Conservation (phyloP, 2,329 filamentous ascomycete genomes). For the Coniochaeta sp. region DNA sequence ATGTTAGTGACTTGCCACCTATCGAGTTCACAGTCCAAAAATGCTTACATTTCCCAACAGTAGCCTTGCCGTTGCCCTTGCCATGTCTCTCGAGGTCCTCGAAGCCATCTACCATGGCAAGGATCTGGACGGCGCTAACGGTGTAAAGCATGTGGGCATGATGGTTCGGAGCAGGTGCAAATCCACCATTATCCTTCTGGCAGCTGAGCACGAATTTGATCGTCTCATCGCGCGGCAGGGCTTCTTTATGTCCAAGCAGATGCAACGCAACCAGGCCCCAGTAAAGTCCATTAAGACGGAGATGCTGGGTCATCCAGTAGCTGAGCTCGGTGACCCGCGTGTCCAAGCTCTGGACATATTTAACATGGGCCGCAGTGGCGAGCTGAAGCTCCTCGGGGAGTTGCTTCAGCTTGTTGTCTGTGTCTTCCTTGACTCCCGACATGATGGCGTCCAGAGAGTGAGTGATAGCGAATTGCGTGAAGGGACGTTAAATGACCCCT, state of each 20-base stretch:
- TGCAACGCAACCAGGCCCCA: conserved; percentile 90
- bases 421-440: conserved; percentile 13
- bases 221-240: conserved; percentile 70
- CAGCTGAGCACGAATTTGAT: conserved; percentile 96
- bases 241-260: conserved; percentile 73
- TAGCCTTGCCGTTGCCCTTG: conserved; percentile 60
- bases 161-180: conserved; percentile 88
- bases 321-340: conserved; percentile 89
- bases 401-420: conserved; percentile 16
- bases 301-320: conserved; percentile 96
- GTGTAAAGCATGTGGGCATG: conserved; percentile 96
- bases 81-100: conserved; percentile 70
- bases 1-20: not conserved
- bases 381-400: conserved; percentile 35
- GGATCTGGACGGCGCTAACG: conserved; percentile 87
- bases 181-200: conserved; percentile 80
- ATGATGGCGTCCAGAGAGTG: conserved; percentile 16
- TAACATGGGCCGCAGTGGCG: conserved; percentile 61
- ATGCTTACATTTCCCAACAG: conserved; percentile 71
- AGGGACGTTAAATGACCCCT: not conserved
- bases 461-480: not conserved
- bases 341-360: conserved; percentile 89
- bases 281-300: conserved; percentile 91
- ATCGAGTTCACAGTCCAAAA: not conserved
- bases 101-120: conserved; percentile 78